A percentile compares a stretch with the other conserved stretches of the same genome.
Evolutionary conservation across 768 basidiomycete species (phyloP).

Genomic region (Lanmaoa pseudosensibilis): DNA sequence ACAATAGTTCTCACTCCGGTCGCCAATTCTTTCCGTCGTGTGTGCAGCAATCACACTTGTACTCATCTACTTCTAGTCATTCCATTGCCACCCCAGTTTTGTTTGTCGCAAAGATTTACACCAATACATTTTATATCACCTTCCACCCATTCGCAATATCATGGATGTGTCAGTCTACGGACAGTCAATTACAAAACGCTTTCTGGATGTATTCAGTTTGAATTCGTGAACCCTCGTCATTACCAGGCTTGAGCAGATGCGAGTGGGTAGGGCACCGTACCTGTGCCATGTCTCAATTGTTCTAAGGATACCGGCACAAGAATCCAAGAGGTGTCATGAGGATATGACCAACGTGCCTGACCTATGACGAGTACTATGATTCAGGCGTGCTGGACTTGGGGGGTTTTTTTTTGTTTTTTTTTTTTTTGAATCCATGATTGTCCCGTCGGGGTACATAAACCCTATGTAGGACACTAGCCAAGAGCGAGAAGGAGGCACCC

Average conservation of each 20-base stretch:
- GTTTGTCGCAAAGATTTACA: conserved; percentile 23
- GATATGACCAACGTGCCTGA: neutral
- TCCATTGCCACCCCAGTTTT: conserved; percentile 12
- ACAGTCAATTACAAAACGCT: conserved; percentile 12
- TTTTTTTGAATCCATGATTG: too few relatives aligned
- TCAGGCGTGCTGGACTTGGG: neutral
- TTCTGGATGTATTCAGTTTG: conserved; percentile 1
- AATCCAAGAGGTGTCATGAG: neutral
- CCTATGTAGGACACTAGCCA: too few relatives aligned
- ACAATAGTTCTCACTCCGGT: neutral
- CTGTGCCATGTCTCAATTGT: neutral
- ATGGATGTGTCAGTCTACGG: conserved; percentile 21
- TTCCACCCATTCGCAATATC: conserved; percentile 11
- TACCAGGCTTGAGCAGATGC: neutral
- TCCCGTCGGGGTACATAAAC: too few relatives aligned
- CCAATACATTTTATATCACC: conserved; percentile 17
- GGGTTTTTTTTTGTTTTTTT: too few relatives aligned
- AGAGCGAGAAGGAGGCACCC: too few relatives aligned
- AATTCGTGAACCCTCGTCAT: neutral
- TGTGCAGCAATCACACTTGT: conserved; percentile 25
- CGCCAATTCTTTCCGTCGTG: conserved; percentile 9
- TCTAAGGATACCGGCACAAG: too few relatives aligned
- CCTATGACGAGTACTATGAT: neutral
- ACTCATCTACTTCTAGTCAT: conserved; percentile 15
- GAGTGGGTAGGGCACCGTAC: neutral